Percentiles rank a stretch among this genome's conserved stretches.
These are phyloP conservation scores for Botrytis pseudocinerea DNA, from an alignment of 2,329 filamentous ascomycete species.

Conservation along the genomic window DNA sequence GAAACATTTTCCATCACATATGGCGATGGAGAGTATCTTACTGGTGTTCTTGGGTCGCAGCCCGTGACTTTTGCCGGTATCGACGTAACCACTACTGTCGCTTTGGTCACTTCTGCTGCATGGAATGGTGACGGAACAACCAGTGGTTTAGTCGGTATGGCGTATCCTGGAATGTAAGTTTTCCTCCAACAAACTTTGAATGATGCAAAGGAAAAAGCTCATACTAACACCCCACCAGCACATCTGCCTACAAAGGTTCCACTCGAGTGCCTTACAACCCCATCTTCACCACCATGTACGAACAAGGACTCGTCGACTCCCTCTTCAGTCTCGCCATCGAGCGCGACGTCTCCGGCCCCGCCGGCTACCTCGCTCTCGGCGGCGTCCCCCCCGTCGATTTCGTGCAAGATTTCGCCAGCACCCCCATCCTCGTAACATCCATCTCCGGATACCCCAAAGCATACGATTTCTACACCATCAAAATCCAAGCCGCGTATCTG, in stretches of 20 bases:
- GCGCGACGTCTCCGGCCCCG: constrained; percentile 38
- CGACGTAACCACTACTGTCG: constrained; percentile 49
- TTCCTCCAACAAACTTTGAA: neutral
- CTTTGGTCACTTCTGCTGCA: constrained; percentile 46
- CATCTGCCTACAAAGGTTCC: constrained; percentile 28
- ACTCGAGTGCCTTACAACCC: constrained; percentile 46
- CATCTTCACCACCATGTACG: constrained; percentile 51
- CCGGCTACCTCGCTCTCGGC: constrained; percentile 51
- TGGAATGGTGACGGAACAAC: constrained; percentile 48
- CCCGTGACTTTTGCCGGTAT: constrained; percentile 49
- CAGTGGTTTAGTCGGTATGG: constrained; percentile 52
- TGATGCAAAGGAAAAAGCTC: neutral
- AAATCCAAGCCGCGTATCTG: constrained; percentile 25
- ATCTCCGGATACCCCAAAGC: constrained; percentile 19
- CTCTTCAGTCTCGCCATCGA: constrained; percentile 52
- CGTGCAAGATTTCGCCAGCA: constrained; percentile 28
- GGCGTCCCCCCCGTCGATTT: constrained; percentile 49
- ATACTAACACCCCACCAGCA: constrained; percentile 33
- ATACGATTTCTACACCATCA: constrained; percentile 34
- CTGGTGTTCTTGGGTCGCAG: constrained; percentile 44
- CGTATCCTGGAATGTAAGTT: constrained; percentile 46
- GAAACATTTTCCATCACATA: constrained; percentile 48
- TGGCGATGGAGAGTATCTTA: constrained; percentile 46
- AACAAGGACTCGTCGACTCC: constrained; percentile 45
- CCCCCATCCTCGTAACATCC: constrained; percentile 34